These are phyloP conservation scores for Euphorbia schlechtendalii DNA, from an alignment of 441 rosid species.

Conservation along the genomic window DNA sequence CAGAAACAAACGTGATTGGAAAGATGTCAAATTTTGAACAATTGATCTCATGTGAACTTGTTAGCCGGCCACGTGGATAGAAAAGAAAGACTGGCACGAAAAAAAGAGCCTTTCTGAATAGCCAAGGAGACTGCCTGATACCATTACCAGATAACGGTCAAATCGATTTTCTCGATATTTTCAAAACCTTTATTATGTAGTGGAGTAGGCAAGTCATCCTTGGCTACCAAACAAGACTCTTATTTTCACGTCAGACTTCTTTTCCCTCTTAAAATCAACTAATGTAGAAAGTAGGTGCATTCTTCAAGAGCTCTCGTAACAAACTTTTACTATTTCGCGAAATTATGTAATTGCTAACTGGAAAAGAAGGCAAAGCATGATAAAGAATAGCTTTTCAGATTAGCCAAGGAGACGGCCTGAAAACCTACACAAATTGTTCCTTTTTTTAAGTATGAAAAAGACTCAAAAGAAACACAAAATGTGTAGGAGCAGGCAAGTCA, in stretches of 20 bases:
- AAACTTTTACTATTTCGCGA: no score
- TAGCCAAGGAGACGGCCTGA: constrained; percentile 23
- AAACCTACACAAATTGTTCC: neutral
- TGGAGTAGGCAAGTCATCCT: constrained; percentile 22
- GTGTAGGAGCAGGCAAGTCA: constrained; percentile 11
- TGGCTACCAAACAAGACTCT: constrained; percentile 2
- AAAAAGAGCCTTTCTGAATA: constrained; percentile 14
- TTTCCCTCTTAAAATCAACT: no score
- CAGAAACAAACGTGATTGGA: neutral
- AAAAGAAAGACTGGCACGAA: constrained; percentile 17
- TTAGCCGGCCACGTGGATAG: neutral
- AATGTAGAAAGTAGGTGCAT: no score
- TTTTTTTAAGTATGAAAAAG: neutral
- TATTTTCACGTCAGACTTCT: no score
- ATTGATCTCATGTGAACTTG: neutral
- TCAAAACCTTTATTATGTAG: neutral
- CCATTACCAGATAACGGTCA: neutral
- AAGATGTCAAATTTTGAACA: neutral
- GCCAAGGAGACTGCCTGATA: constrained; percentile 15
- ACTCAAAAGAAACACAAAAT: neutral
- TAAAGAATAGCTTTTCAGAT: constrained; percentile 13
- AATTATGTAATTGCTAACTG: no score
- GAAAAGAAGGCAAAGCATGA: constrained; percentile 18
- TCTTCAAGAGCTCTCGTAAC: neutral
- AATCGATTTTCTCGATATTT: no score